Conservation (phyloP, 1,284 basidiomycete genomes). For the Cryptococcus sp. region DNA sequence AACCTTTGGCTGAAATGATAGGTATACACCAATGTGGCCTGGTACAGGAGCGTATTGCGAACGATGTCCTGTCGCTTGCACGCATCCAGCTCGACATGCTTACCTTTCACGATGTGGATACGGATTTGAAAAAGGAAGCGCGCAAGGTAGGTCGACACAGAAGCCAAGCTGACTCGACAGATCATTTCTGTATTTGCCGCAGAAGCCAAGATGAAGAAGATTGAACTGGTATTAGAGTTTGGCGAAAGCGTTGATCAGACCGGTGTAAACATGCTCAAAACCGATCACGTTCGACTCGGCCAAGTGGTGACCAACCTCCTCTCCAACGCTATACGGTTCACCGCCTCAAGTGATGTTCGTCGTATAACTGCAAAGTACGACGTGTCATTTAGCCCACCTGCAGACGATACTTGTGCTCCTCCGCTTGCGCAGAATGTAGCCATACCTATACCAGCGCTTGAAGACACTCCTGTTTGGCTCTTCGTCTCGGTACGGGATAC, state of each 20-base stretch:
- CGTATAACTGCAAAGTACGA: constrained; percentile 43
- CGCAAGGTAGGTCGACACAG: constrained; percentile 29
- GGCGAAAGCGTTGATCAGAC: constrained; percentile 31
- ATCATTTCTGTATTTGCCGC: constrained; percentile 38
- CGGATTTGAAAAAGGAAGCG: constrained; percentile 47
- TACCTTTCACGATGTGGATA: constrained; percentile 44
- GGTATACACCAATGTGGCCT: constrained; percentile 49
- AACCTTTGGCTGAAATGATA: background rate
- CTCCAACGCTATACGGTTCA: constrained; percentile 44
- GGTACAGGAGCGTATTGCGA: constrained; percentile 54
- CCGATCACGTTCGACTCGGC: constrained; percentile 50
- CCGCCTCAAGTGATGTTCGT: constrained; percentile 27
- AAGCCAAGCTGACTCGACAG: background rate
- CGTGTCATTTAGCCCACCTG: constrained; percentile 37
- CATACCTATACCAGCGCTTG: constrained; percentile 14
- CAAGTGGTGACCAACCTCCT: constrained; percentile 49
- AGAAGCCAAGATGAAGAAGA: constrained; percentile 44
- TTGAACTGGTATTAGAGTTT: constrained; percentile 35
- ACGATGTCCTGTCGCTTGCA: constrained; percentile 53
- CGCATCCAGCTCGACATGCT: constrained; percentile 53
- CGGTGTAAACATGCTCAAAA: constrained; percentile 36
- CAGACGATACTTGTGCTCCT: constrained; percentile 35
- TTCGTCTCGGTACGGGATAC: constrained; percentile 49
- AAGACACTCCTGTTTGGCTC: constrained; percentile 43
- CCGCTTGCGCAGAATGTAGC: constrained; percentile 25